A percentile compares a stretch with the other conserved stretches of the same genome.
phyloP scores from a whole-genome alignment of 176 grass and related monocot species.

The Avena sativa region DNA sequence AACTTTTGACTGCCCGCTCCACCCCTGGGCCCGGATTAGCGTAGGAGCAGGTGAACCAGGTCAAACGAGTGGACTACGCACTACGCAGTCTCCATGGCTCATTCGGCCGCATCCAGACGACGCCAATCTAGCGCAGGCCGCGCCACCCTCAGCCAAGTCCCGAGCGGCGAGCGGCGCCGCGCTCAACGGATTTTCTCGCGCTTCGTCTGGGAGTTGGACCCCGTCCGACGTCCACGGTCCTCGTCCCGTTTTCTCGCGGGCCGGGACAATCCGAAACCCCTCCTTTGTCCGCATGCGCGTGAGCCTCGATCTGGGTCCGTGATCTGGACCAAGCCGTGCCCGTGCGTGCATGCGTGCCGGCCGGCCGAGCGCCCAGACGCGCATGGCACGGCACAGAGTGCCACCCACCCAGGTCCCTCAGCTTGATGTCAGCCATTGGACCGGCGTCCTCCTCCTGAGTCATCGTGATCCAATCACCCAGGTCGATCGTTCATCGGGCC shows the following conservation, averaged over 20 bases:
- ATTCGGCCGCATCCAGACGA: not conserved
- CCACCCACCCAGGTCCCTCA: constrained; percentile 10
- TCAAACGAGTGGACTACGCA: constrained; percentile 18
- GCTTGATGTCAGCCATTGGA: not conserved
- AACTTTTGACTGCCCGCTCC: not conserved
- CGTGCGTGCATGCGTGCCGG: constrained; percentile 6
- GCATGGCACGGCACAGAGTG: constrained; percentile 15
- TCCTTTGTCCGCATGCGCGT: constrained; percentile 13
- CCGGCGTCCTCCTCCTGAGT: no score
- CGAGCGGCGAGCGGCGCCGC: not conserved
- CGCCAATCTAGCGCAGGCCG: constrained; percentile 48
- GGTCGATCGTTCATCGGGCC: no score
- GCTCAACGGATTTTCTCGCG: not conserved
- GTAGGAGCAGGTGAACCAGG: constrained; percentile 9
- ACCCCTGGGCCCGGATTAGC: not conserved
- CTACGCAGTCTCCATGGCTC: no score
- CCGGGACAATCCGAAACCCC: not conserved
- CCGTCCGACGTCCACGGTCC: not conserved
- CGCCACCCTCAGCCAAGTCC: not conserved
- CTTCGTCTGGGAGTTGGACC: constrained; percentile 27
- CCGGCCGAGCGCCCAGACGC: constrained; percentile 37
- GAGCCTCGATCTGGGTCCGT: constrained; percentile 1
- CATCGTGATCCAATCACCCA: not conserved
- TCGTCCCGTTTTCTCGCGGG: not conserved
- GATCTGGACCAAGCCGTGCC: not conserved